Conservation (phyloP, 768 basidiomycete genomes). For the Mycena rosella region DNA sequence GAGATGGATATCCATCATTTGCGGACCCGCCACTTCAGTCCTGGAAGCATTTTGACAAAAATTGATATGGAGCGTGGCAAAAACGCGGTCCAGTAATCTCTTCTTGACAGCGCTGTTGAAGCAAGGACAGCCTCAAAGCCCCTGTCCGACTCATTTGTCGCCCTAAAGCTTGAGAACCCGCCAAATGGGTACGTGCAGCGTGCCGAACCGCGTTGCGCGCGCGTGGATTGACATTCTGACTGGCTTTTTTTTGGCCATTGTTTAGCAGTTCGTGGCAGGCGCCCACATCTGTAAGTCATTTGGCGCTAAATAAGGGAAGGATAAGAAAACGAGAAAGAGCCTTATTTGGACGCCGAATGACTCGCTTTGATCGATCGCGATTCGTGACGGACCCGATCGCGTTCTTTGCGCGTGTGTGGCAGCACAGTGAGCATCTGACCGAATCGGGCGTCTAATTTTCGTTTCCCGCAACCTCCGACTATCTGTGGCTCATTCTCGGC, state of each 20-base stretch:
- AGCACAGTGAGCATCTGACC: background rate
- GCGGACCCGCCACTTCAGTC: no score
- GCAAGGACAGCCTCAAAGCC: background rate
- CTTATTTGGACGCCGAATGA: constrained; percentile 7
- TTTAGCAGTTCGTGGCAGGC: no score
- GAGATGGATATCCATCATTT: background rate
- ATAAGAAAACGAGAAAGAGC: constrained; percentile 6
- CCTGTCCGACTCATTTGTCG: background rate
- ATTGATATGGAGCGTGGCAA: background rate
- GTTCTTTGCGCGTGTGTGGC: constrained; percentile 7
- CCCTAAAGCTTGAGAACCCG: background rate
- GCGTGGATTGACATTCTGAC: background rate
- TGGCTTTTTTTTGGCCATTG: background rate
- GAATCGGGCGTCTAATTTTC: background rate
- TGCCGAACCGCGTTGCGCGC: no score
- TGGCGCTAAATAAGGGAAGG: background rate
- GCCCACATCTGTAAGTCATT: background rate
- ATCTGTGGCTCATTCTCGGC: background rate
- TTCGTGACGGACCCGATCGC: background rate
- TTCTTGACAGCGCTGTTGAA: background rate
- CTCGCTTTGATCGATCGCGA: background rate
- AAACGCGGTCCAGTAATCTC: no score
- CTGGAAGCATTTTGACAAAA: background rate
- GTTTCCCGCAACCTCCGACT: no score
- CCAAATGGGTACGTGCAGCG: background rate